phyloP scores from a whole-genome alignment of 371 early-diverging fungal genomes.

The Phascolomyces articulosus region DNA sequence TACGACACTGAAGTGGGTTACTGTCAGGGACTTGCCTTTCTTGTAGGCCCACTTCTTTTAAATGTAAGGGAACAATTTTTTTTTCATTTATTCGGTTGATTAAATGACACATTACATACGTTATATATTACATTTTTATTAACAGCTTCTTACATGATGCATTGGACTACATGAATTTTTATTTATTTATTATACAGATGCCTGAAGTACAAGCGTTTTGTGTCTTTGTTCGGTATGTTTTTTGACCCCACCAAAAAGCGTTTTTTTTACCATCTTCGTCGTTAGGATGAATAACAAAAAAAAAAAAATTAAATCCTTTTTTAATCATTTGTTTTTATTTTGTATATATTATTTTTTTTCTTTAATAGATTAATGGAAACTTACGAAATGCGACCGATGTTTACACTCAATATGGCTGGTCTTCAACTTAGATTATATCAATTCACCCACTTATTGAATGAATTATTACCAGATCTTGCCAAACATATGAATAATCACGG shows the following conservation, averaged over 20 bases:
- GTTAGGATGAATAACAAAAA: slow-evolving; percentile 7
- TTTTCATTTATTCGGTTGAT: no score
- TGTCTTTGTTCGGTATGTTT: slow-evolving; percentile 72
- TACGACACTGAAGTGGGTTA: slow-evolving; percentile 93
- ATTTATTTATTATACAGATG: slow-evolving; percentile 57
- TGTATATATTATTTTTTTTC: background rate
- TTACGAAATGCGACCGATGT: slow-evolving; percentile 86
- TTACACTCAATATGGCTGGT: slow-evolving; percentile 85
- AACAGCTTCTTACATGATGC: no score
- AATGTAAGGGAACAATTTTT: slow-evolving; percentile 55
- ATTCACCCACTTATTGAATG: slow-evolving; percentile 78
- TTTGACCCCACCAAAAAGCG: no score
- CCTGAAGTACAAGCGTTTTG: slow-evolving; percentile 92
- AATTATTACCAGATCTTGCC: slow-evolving; percentile 76
- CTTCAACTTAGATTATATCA: slow-evolving; percentile 85
- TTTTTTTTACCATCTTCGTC: background rate
- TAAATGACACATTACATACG: no score
- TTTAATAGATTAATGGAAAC: slow-evolving; percentile 75
- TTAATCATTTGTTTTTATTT: background rate
- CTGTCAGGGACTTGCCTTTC: slow-evolving; percentile 93
- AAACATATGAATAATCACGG: slow-evolving; percentile 74
- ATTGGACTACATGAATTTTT: no score
- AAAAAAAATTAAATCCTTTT: background rate
- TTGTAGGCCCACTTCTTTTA: slow-evolving; percentile 88
- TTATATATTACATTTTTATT: no score